phyloP scores from a whole-genome alignment of 2,329 filamentous ascomycete genomes.

The Trematosphaeria pertusa region DNA sequence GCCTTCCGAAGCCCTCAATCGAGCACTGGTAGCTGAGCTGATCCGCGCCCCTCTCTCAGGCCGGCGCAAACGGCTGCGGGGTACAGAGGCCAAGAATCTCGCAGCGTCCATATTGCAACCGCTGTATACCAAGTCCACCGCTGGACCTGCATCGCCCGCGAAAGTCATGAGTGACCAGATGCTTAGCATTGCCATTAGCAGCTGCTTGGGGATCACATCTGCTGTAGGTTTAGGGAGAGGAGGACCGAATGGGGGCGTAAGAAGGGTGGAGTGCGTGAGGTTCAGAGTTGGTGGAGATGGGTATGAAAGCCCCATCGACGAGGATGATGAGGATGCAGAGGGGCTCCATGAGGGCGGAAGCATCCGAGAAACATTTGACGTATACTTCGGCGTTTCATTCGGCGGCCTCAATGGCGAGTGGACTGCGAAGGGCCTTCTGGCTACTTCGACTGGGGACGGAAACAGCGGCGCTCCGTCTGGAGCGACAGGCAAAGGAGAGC shows the following conservation, averaged over 20 bases:
- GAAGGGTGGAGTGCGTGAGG: conserved; percentile 50
- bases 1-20: conserved; percentile 52
- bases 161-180: conserved; percentile 45
- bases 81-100: conserved; percentile 56
- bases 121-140: conserved; percentile 40
- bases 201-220: conserved; percentile 48
- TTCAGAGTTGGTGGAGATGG: conserved; percentile 51
- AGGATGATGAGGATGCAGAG: conserved; percentile 45
- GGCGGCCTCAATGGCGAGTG: conserved; percentile 53
- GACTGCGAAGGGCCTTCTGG: conserved; percentile 48
- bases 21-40: conserved; percentile 55
- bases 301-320: conserved; percentile 50
- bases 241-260: conserved; percentile 40
- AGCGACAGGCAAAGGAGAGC: conserved; percentile 4
- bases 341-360: conserved; percentile 18
- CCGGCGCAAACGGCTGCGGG: conserved; percentile 50
- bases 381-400: conserved; percentile 52
- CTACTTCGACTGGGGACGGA: conserved; percentile 15
- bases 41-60: conserved; percentile 54
- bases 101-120: conserved; percentile 52
- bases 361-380: conserved; percentile 52
- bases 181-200: conserved; percentile 50
- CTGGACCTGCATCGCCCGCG: conserved; percentile 26
- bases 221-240: conserved; percentile 48
- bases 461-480: conserved; percentile 3